Conservation (phyloP, 352 stramenopile genomes). For the Phytophthora chlamydospora region DNA sequence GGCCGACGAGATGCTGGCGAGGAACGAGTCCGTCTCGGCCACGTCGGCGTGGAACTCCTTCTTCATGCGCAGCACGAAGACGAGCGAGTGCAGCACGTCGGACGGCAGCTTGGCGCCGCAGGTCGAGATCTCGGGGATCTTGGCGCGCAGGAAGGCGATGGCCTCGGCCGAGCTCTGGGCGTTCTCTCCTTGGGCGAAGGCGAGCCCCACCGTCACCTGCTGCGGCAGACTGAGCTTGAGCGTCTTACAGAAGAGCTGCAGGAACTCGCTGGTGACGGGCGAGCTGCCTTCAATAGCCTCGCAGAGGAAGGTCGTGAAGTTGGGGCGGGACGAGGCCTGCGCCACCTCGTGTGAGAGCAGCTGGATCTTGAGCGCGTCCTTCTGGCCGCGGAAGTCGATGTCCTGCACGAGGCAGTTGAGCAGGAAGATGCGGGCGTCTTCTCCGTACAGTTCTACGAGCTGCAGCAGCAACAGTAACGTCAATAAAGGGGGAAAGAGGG, state of each 20-base stretch:
- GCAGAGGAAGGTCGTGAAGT: constrained; percentile 92
- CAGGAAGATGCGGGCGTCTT: constrained; percentile 92
- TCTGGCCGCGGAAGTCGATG: constrained; percentile 90
- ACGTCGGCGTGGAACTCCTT: constrained; percentile 76
- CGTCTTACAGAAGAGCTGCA: constrained; percentile 75
- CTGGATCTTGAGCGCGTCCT: constrained; percentile 91
- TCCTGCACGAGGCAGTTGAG: constrained; percentile 92
- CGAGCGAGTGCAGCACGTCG: constrained; percentile 82
- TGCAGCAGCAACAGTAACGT: constrained; percentile 32
- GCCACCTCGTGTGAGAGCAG: constrained; percentile 90
- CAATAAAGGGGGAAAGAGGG: not conserved
- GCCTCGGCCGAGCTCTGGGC: constrained; percentile 59
- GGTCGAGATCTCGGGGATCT: constrained; percentile 86
- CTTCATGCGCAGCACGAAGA: constrained; percentile 85
- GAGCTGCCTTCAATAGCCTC: constrained; percentile 80
- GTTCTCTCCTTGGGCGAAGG: constrained; percentile 82
- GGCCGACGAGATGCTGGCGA: constrained; percentile 85
- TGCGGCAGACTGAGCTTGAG: constrained; percentile 88
- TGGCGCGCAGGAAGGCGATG: constrained; percentile 79
- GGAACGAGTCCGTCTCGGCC: constrained; percentile 84
- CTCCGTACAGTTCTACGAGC: constrained; percentile 91
- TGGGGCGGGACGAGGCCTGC: constrained; percentile 86
- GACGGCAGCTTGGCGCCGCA: constrained; percentile 83
- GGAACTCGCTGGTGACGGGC: constrained; percentile 80
- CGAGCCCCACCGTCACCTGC: constrained; percentile 83